These are phyloP conservation scores for Cicer chorassanicum DNA, from an alignment of 306 rosid species.

Conservation along the genomic window DNA sequence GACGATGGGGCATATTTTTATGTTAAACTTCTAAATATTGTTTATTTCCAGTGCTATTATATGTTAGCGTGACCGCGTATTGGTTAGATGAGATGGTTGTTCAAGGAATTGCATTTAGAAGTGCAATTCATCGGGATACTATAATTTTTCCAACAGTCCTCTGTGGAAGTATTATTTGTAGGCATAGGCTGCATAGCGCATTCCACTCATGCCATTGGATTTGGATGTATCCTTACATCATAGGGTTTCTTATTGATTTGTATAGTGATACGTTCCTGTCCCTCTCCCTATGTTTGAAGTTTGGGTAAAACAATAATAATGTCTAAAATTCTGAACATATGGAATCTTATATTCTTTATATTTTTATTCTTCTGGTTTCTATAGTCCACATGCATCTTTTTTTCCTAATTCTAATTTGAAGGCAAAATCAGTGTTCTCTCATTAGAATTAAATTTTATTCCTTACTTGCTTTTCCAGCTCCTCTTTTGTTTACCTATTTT, in stretches of 20 bases:
- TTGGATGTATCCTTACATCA: not conserved
- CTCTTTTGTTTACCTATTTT: slow-evolving; percentile 8
- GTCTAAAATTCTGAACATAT: not conserved
- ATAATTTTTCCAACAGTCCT: not conserved
- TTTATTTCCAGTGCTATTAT: slow-evolving; percentile 18
- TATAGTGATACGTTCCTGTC: slow-evolving; percentile 3
- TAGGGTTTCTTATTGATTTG: slow-evolving; percentile 15
- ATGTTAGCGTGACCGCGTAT: not conserved
- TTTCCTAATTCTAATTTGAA: slow-evolving; percentile 7
- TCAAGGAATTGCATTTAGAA: slow-evolving; percentile 24
- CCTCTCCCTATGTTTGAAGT: slow-evolving; percentile 13
- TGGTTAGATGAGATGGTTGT: slow-evolving; percentile 22
- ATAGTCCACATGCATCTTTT: slow-evolving; percentile 11
- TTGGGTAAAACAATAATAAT: slow-evolving; percentile 31
- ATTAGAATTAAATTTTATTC: slow-evolving; percentile 17
- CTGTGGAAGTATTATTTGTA: not conserved
- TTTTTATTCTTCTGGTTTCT: slow-evolving; percentile 22
- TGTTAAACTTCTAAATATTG: slow-evolving; percentile 12
- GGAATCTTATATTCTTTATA: slow-evolving; percentile 24
- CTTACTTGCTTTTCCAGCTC: not conserved
- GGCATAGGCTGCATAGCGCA: slow-evolving; percentile 6
- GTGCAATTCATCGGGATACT: not conserved
- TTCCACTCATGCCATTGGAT: slow-evolving; percentile 12
- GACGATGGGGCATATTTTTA: not conserved
- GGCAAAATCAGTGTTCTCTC: slow-evolving; percentile 19